Evolutionary conservation across 2,329 filamentous ascomycete genomes (phyloP), one percentile per base, ranked within the genome.

Genomic region (Bisporella sp.): DNA sequence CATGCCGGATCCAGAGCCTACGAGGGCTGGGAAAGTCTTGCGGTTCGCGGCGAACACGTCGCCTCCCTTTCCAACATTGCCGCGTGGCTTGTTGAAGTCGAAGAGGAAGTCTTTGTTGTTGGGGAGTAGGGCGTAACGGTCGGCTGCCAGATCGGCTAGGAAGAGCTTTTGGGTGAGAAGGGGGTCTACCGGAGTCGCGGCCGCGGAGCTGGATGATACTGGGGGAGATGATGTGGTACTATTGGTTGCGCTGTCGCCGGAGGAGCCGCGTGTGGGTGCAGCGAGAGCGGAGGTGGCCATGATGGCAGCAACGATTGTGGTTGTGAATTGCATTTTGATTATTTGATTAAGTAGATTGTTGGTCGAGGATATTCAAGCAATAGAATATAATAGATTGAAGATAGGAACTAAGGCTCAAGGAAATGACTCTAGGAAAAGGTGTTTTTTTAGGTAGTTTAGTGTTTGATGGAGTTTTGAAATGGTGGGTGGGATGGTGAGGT

Each of bases 11-110:
- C 71, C 71, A 4, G 74, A 76, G 45, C 73, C 71, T 21, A 78
- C 73, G 21, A 81, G 72, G 30, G 77, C 75, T 3, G 78, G 78
- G 65, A 81, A 81, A 35, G 71, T 74, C 65, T 75, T 74, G 60
- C 77, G 71, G 67, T 79, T 78, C 42, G 77, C 75, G 35, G 35
- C 35, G 35, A 37, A 37, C 8, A 37, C 8, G 35, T 37, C 35
- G 35, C 35, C 35, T 2, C 35, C 35, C n/a, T 37, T 37, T 8
- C 35, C 35, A n/a, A 2, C 35, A n/a, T 9, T 8, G n/a, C 35
- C 35, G 8, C n/a, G 8, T 8, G 35, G 35, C 35, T 37, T 8
- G 35, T 37, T 37, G 35, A 37, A 37, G 35, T 37, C 35, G 35
- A 37, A 37, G 8, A 9, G 35, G 35, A 37, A 37, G 8, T 37